Percentiles rank a stretch among this genome's conserved stretches.
Evolutionary conservation across 768 basidiomycete genomes (phyloP).

Genomic region (Hygrophorus russula): DNA sequence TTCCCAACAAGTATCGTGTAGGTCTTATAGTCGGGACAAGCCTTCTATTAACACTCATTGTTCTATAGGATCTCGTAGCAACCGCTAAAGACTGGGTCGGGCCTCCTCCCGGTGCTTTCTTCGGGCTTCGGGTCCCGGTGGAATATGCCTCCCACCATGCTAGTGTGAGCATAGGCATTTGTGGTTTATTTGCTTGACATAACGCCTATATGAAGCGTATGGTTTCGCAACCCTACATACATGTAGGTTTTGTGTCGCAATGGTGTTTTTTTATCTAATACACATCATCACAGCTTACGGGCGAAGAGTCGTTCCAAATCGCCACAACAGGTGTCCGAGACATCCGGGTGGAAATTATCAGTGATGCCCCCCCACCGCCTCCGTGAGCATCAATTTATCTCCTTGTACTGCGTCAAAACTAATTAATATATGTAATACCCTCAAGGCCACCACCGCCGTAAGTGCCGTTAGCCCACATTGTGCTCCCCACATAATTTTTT

Average conservation of each 20-base stretch:
- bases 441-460: slow-evolving; percentile 39
- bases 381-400: slow-evolving; percentile 40
- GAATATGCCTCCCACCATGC: slow-evolving; percentile 81
- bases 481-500: background rate
- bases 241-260: slow-evolving; percentile 33
- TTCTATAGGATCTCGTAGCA: slow-evolving; percentile 61
- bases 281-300: slow-evolving; percentile 44
- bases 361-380: slow-evolving; percentile 76
- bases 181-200: slow-evolving; percentile 10
- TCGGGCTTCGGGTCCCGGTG: slow-evolving; percentile 73
- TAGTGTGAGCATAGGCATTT: slow-evolving; percentile 40
- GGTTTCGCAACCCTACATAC: slow-evolving; percentile 76
- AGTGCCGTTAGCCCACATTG: slow-evolving; percentile 14
- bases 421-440: slow-evolving; percentile 9
- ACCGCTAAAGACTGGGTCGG: slow-evolving; percentile 80
- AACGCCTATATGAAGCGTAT: slow-evolving; percentile 40
- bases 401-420: slow-evolving; percentile 22
- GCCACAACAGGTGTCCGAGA: slow-evolving; percentile 77
- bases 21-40: slow-evolving; percentile 13
- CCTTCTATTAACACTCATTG: slow-evolving; percentile 4
- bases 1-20: slow-evolving; percentile 59
- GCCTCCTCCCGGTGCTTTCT: slow-evolving; percentile 68
- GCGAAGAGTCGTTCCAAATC: slow-evolving; percentile 84
- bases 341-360: slow-evolving; percentile 76
- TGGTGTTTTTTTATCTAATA: slow-evolving; percentile 7